Conservation (phyloP, 345 rosid genomes). For the Salix caprea region DNA sequence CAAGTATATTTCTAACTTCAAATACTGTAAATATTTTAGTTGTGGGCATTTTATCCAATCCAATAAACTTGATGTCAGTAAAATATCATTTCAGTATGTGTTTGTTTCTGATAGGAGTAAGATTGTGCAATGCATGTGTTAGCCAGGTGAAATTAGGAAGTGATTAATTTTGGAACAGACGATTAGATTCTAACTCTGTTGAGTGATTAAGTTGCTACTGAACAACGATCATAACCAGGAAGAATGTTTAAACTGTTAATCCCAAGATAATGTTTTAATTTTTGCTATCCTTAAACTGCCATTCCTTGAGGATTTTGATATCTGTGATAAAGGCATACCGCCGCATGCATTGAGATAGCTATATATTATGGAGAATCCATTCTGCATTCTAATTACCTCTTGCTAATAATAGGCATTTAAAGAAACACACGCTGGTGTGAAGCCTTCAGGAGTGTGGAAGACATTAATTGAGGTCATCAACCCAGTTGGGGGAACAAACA, state of each 20-base stretch:
- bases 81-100: background rate
- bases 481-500: constrained; percentile 51
- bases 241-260: background rate
- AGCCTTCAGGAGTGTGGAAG: constrained; percentile 79
- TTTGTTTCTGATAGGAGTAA: background rate
- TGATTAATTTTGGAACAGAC: too few species aligned
- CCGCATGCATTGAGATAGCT: background rate
- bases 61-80: background rate
- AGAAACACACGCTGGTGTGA: constrained; percentile 49
- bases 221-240: background rate
- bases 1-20: background rate
- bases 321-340: background rate
- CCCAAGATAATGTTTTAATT: background rate
- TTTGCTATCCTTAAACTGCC: background rate
- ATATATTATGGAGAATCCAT: background rate
- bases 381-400: background rate
- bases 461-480: constrained; percentile 61
- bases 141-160: too few species aligned
- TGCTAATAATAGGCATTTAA: constrained; percentile 58
- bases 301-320: background rate
- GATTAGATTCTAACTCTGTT: too few species aligned
- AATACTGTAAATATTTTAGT: background rate
- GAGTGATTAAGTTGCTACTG: background rate
- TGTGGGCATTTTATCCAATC: background rate
- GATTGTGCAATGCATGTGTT: too few species aligned